These are phyloP conservation scores for Neurospora sp. DNA, from an alignment of 495 filamentous ascomycete genomes.

Conservation along the genomic window DNA sequence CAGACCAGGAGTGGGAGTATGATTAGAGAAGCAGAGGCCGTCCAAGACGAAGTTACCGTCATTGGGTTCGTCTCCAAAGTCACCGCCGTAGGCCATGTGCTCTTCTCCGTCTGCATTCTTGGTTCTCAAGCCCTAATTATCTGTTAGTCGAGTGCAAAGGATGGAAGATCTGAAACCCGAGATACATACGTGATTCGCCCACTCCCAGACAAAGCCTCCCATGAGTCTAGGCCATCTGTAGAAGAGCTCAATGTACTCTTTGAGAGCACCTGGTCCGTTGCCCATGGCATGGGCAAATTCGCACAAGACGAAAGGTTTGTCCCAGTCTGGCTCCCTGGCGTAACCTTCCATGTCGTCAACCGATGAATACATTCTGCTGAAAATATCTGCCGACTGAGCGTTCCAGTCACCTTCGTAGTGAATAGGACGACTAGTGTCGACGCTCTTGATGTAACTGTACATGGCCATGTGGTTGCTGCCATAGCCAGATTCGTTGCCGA, in stretches of 20 bases:
- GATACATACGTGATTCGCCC: slow-evolving; percentile 52
- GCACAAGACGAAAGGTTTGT: slow-evolving; percentile 54
- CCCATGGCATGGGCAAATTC: slow-evolving; percentile 70
- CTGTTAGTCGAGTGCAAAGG: slow-evolving; percentile 4
- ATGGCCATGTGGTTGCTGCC: slow-evolving; percentile 59
- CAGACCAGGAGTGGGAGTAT: slow-evolving; percentile 51
- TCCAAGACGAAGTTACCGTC: slow-evolving; percentile 62
- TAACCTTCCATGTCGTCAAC: slow-evolving; percentile 36
- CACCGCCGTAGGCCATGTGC: slow-evolving; percentile 62
- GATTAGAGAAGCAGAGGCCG: slow-evolving; percentile 50
- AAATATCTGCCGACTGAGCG: slow-evolving; percentile 53
- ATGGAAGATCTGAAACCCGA: background rate
- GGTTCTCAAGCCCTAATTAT: slow-evolving; percentile 41
- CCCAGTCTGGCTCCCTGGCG: slow-evolving; percentile 32
- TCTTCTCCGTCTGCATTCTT: slow-evolving; percentile 42
- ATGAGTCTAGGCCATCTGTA: slow-evolving; percentile 52
- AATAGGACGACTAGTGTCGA: slow-evolving; percentile 48
- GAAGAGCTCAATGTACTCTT: slow-evolving; percentile 61
- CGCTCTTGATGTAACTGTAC: slow-evolving; percentile 50
- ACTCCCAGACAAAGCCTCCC: slow-evolving; percentile 71
- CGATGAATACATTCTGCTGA: slow-evolving; percentile 56
- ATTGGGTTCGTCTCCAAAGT: slow-evolving; percentile 62
- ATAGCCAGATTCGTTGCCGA: slow-evolving; percentile 66
- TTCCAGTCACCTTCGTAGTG: slow-evolving; percentile 61
- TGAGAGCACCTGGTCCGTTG: slow-evolving; percentile 57